Evolutionary conservation across 768 basidiomycete species (phyloP).

Genomic region (Boletus barrowsii): DNA sequence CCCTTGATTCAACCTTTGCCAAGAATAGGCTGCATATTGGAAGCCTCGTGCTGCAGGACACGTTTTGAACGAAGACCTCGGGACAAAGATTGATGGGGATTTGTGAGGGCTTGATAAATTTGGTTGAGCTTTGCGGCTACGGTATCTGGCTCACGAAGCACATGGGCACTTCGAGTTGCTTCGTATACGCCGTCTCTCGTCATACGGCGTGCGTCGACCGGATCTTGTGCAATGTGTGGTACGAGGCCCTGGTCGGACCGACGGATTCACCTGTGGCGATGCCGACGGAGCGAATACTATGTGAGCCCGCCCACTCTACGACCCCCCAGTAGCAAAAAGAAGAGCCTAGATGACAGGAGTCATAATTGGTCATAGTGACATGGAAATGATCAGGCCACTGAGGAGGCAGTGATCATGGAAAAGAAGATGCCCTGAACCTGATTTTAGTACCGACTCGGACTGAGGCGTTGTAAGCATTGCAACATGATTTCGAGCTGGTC

Average conservation of each 20-base stretch:
- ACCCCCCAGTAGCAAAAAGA: background rate
- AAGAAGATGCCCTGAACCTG: too few species aligned
- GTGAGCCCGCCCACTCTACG: too few species aligned
- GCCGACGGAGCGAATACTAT: background rate
- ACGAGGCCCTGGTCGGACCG: background rate
- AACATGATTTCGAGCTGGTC: background rate
- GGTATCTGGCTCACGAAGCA: background rate
- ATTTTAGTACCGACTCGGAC: too few species aligned
- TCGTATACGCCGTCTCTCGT: too few species aligned
- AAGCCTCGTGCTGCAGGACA: background rate
- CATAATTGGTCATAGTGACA: background rate
- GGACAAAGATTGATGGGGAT: background rate
- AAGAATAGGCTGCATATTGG: background rate
- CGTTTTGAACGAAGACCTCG: background rate
- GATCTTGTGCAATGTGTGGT: too few species aligned
- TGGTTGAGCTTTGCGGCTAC: background rate
- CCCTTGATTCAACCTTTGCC: background rate
- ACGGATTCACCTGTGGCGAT: background rate
- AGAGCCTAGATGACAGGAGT: too few species aligned
- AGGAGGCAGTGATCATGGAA: background rate
- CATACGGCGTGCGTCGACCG: too few species aligned
- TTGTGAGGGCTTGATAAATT: background rate
- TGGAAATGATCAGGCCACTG: background rate
- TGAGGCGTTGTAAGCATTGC: too few species aligned
- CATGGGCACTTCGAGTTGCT: background rate